These are phyloP conservation scores for Chlamydomonas urium DNA, from an alignment of 139 green algal genomes.

Conservation along the genomic window DNA sequence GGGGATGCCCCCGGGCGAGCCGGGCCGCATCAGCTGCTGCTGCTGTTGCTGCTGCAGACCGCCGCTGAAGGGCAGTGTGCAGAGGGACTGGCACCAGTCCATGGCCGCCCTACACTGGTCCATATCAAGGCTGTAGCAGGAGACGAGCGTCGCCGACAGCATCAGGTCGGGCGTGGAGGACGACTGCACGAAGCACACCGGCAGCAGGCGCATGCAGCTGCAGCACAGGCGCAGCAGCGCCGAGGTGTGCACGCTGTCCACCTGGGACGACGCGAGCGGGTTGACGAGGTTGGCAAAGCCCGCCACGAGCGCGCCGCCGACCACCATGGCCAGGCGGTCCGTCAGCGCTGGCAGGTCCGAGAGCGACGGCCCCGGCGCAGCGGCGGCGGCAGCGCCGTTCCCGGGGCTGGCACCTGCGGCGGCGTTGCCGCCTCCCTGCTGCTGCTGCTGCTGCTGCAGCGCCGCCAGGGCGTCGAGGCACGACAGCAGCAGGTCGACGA, in stretches of 20 bases:
- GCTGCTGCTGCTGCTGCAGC: no score
- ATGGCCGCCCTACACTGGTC: conserved; percentile 1
- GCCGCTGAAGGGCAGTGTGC: conserved; percentile 1
- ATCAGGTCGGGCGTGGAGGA: background rate
- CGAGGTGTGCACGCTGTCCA: background rate
- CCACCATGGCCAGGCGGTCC: no score
- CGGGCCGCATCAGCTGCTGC: background rate
- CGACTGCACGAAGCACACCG: background rate
- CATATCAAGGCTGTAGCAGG: background rate
- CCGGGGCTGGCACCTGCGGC: no score
- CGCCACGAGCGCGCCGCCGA: no score
- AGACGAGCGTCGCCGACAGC: conserved; percentile 1
- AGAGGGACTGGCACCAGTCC: conserved; percentile 4
- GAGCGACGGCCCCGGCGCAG: no score
- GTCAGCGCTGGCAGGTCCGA: no score
- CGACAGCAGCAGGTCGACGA: conserved; percentile 1
- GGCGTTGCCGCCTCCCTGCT: no score
- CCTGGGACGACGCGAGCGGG: background rate
- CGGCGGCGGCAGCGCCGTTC: no score
- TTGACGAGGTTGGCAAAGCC: no score
- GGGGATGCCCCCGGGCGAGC: no score
- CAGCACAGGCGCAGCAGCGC: background rate
- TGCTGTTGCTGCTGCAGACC: background rate
- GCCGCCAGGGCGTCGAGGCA: background rate
- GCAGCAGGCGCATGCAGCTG: background rate